phyloP scores from a whole-genome alignment of 2,329 filamentous ascomycete genomes.

The Fusarium redolens region DNA sequence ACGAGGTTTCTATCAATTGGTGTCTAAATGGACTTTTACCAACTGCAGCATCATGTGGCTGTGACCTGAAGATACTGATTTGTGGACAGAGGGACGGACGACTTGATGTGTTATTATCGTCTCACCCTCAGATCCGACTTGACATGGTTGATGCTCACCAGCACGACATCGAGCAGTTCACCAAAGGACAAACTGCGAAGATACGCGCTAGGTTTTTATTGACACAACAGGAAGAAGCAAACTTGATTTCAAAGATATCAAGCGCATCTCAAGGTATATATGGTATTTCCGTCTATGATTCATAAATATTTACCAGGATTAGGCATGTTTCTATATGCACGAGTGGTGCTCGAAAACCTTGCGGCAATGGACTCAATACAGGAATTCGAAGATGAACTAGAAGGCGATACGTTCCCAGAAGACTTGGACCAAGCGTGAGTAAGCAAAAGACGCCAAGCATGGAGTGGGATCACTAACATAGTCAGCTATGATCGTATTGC shows the following conservation, averaged over 20 bases:
- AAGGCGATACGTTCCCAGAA: rapidly evolving
- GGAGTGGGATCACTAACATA: no score
- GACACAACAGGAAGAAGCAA: rapidly evolving
- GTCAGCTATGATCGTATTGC: rapidly evolving
- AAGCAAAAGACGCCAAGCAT: no score
- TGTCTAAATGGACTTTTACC: rapidly evolving
- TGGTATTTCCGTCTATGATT: no score
- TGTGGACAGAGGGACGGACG: background rate
- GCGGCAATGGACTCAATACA: rapidly evolving
- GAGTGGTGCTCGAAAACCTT: rapidly evolving
- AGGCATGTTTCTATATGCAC: background rate
- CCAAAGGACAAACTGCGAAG: rapidly evolving
- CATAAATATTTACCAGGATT: no score
- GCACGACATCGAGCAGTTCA: rapidly evolving
- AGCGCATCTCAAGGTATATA: background rate
- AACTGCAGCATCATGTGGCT: rapidly evolving
- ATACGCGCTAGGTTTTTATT: rapidly evolving
- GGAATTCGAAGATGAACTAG: background rate
- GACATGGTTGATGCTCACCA: rapidly evolving
- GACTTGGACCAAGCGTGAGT: background rate
- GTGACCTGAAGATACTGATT: rapidly evolving
- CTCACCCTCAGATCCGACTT: rapidly evolving
- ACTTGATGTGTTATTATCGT: rapidly evolving
- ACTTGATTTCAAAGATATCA: rapidly evolving
- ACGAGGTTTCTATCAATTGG: rapidly evolving